Evolutionary conservation across 2,329 filamentous ascomycete genomes (phyloP).

Genomic region (Madurella mycetomatis): DNA sequence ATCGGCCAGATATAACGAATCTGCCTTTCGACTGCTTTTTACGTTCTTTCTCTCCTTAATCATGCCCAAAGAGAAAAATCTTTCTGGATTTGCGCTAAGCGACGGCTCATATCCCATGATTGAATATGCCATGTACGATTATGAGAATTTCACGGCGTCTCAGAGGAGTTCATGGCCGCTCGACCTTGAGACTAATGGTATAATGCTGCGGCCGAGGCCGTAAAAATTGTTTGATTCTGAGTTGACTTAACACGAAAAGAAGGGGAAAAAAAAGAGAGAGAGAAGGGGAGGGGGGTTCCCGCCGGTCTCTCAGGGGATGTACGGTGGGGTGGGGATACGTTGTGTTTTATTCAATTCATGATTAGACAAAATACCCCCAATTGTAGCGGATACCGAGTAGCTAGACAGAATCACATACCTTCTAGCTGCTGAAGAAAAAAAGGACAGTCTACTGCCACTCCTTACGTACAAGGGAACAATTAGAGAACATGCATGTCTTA

Average conservation of each 20-base stretch:
- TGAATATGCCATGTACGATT: constrained; percentile 15
- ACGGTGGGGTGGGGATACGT: neutral
- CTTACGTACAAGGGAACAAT: too few species aligned
- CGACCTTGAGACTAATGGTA: constrained; percentile 11
- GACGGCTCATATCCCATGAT: constrained; percentile 8
- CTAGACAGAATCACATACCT: neutral
- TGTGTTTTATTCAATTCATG: neutral
- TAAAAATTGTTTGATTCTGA: neutral
- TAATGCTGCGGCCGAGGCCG: neutral
- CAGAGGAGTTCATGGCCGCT: constrained; percentile 2
- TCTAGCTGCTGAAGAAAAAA: neutral
- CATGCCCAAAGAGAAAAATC: neutral
- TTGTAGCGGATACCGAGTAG: neutral
- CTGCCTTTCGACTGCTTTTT: neutral
- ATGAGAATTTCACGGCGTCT: neutral
- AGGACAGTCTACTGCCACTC: too few species aligned
- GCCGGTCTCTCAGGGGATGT: too few species aligned
- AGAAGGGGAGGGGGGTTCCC: too few species aligned
- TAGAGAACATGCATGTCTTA: too few species aligned
- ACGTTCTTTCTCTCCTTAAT: constrained; percentile 1
- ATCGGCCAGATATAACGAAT: neutral
- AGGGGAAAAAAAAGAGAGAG: neutral
- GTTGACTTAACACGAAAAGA: neutral
- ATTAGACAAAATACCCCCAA: constrained; percentile 9
- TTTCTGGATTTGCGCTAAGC: neutral